Evolutionary conservation across 352 stramenopile species (phyloP), one percentile per base, ranked within the genome.

Genomic region (Globisporangium carolinianum): DNA sequence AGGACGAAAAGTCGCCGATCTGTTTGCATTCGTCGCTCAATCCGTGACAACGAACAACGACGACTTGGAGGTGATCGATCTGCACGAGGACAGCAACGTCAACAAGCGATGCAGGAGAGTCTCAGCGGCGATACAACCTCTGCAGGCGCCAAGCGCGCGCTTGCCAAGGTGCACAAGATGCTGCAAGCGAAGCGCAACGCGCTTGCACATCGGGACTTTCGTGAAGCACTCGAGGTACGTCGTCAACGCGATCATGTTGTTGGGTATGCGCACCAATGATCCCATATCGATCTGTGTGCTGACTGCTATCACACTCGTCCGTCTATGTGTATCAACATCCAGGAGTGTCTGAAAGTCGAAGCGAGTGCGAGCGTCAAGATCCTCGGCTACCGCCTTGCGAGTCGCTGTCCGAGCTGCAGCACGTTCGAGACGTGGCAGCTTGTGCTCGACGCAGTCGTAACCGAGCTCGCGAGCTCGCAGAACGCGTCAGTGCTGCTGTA

Each of bases 331-430:
- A 32, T 32, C 24, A 32, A 32, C 24, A 32, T 53, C 18, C 15
- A 87, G 59, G 84, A 94, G 62, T 89, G 76, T 43, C 52, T 94
- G 5, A 83, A 83, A 52, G 63, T 79, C 3, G 84, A 94, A 45
- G 70, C 78, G 12, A 86, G 62, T 38, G 47, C 63, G 14, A 50
- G 41, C 3, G 76, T 89, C 67, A 91, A 91, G 66, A 66, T 86
- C 53, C 63, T 89, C 5, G 84, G 80, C 4, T 92, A 82, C 63
- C 84, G 83, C 55, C 75, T 94, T 45, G 78, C 76, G 36, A 51
- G 51, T 24, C 72, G 72, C n/a, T 58, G 64, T 50, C 78, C 82
- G 32, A 71, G 72, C 1, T 91, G 82, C 51, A 76, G 64, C 51
- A 91, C 71, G 0, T 58, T 76, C 55, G 71, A 87, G n/a, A 65